phyloP scores from a whole-genome alignment of 202 grass and related monocot species.

The Alloteropsis angusta region DNA sequence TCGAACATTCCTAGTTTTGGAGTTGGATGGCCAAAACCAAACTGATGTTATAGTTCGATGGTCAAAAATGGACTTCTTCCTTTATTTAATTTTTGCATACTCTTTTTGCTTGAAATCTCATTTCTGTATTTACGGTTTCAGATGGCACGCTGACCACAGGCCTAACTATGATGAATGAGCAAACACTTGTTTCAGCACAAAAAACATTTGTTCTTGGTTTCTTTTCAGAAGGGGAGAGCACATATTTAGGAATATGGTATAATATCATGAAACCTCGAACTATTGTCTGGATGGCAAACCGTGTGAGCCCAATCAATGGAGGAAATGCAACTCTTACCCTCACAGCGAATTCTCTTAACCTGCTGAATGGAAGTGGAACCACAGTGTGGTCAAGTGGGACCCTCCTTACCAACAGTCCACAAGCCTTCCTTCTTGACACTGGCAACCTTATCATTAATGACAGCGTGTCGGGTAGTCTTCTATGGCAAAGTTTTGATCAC shows the following conservation, averaged over 20 bases:
- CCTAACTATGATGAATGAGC: background rate
- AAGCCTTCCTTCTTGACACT: background rate
- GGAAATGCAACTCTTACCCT: constrained; percentile 18
- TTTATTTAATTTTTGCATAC: too few species aligned
- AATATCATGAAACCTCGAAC: background rate
- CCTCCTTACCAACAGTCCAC: background rate
- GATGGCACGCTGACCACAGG: background rate
- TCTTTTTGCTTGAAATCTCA: too few species aligned
- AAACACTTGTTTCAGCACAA: constrained; percentile 21
- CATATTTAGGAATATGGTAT: constrained; percentile 43
- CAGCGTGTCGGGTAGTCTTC: background rate
- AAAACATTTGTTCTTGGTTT: constrained; percentile 26
- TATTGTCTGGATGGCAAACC: constrained; percentile 33
- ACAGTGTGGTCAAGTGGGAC: background rate
- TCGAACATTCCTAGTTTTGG: too few species aligned
- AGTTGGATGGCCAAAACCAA: too few species aligned
- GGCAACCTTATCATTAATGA: constrained; percentile 17
- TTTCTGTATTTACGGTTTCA: background rate
- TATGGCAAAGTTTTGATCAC: constrained; percentile 26
- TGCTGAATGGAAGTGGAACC: background rate
- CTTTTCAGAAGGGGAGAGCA: background rate
- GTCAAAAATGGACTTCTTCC: too few species aligned
- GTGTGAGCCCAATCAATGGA: constrained; percentile 14
- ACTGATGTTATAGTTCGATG: too few species aligned
- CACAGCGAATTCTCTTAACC: background rate